phyloP scores from a whole-genome alignment of 495 filamentous ascomycete species.

The Penicillium lividum region DNA sequence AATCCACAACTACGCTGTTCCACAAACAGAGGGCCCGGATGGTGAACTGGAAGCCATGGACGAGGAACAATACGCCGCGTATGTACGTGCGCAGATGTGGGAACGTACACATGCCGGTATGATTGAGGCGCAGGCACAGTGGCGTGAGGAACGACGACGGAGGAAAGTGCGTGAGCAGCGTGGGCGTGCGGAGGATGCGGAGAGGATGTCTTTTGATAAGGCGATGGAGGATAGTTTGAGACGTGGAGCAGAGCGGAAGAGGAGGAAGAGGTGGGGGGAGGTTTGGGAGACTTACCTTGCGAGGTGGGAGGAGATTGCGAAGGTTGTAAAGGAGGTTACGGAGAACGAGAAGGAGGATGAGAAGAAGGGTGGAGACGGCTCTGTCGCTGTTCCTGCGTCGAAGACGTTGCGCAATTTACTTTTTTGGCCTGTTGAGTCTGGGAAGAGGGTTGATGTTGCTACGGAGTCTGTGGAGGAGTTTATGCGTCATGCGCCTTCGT shows the following conservation, averaged over 20 bases:
- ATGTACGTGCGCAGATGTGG: constrained; percentile 89
- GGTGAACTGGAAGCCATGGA: constrained; percentile 81
- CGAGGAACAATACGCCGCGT: constrained; percentile 85
- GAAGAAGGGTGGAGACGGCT: background rate
- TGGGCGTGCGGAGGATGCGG: constrained; percentile 27
- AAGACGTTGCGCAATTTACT: constrained; percentile 49
- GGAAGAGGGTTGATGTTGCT: constrained; percentile 59
- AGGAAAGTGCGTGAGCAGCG: constrained; percentile 2
- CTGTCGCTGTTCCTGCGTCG: background rate
- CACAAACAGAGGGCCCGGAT: constrained; percentile 36
- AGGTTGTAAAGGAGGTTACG: constrained; percentile 13
- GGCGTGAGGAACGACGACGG: constrained; percentile 57
- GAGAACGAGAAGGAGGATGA: constrained; percentile 1
- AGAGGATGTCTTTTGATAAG: constrained; percentile 39
- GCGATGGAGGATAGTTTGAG: constrained; percentile 54
- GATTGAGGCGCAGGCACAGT: constrained; percentile 61
- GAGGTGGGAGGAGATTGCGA: constrained; percentile 62
- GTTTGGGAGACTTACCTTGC: constrained; percentile 65
- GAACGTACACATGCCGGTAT: constrained; percentile 75
- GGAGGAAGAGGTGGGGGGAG: constrained; percentile 49
- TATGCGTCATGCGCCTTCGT: constrained; percentile 52
- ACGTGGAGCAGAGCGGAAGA: constrained; percentile 50
- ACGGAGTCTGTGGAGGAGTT: constrained; percentile 65
- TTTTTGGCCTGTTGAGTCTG: constrained; percentile 77
- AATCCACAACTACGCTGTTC: constrained; percentile 64